Percentiles rank a stretch among this genome's conserved stretches.
These are phyloP conservation scores for Microbotryomycetes sp. DNA, from an alignment of 1,284 basidiomycete species.

Conservation along the genomic window DNA sequence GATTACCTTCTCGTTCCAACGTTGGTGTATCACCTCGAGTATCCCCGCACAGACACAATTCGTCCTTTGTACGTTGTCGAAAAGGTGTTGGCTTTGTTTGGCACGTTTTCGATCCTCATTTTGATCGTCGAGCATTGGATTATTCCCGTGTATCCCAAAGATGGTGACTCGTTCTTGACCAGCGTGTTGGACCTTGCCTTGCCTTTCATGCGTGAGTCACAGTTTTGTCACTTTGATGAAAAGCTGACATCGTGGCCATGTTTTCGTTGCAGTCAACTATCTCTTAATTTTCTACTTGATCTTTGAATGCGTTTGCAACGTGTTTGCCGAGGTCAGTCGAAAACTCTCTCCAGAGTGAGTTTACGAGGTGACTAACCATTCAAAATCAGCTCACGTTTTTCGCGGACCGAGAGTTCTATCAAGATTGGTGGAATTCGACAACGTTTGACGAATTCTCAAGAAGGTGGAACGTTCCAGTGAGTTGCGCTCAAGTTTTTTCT, in stretches of 20 bases:
- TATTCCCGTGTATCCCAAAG: slow-evolving; percentile 52
- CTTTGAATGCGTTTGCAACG: slow-evolving; percentile 89
- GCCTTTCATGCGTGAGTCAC: slow-evolving; percentile 70
- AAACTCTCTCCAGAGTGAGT: slow-evolving; percentile 6
- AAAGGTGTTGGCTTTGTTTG: slow-evolving; percentile 89
- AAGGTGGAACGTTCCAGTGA: slow-evolving; percentile 78
- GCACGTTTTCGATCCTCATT: slow-evolving; percentile 80
- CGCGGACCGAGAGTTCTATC: slow-evolving; percentile 92
- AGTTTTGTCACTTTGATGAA: not conserved
- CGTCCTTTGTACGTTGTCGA: slow-evolving; percentile 88
- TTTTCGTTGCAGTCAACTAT: slow-evolving; percentile 51
- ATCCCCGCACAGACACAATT: slow-evolving; percentile 79
- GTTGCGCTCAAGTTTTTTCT: slow-evolving; percentile 36
- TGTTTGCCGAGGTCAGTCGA: slow-evolving; percentile 73
- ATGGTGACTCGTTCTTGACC: slow-evolving; percentile 58
- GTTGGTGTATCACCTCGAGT: slow-evolving; percentile 92
- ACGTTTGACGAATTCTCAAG: slow-evolving; percentile 95
- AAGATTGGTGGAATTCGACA: slow-evolving; percentile 98
- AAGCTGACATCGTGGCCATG: not conserved
- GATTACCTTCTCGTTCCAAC: slow-evolving; percentile 87
- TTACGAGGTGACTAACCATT: not conserved
- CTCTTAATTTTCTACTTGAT: slow-evolving; percentile 66
- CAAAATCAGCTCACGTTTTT: slow-evolving; percentile 53
- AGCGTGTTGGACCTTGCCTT: slow-evolving; percentile 78
- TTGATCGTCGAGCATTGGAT: slow-evolving; percentile 90